Evolutionary conservation across 352 stramenopile genomes (phyloP).

Genomic region (Peronosclerospora sorghi): DNA sequence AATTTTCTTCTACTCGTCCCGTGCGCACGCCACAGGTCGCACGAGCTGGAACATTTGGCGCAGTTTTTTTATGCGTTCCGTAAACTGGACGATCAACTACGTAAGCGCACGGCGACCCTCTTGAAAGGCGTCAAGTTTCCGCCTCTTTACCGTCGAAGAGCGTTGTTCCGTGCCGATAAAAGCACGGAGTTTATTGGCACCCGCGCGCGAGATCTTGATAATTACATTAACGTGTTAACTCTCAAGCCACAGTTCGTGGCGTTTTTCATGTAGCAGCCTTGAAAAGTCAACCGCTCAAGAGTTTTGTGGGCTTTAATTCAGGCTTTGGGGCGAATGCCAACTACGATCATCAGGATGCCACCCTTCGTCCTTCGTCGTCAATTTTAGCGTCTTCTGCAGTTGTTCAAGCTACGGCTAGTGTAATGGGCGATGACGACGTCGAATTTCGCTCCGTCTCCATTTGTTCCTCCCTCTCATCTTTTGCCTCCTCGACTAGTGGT

Average conservation of each 20-base stretch:
- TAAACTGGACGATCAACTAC: conserved; percentile 72
- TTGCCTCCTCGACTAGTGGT: conserved; percentile 34
- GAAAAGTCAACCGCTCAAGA: conserved; percentile 69
- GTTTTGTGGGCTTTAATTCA: conserved; percentile 61
- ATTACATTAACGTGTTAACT: conserved; percentile 55
- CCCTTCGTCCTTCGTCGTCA: conserved; percentile 50
- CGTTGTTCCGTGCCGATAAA: conserved; percentile 56
- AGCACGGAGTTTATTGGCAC: conserved; percentile 52
- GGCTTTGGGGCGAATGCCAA: conserved; percentile 66
- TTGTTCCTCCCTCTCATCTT: conserved; percentile 48
- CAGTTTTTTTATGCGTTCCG: conserved; percentile 67
- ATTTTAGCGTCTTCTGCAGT: conserved; percentile 39
- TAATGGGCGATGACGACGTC: conserved; percentile 68
- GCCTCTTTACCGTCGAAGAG: conserved; percentile 52
- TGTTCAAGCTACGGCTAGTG: conserved; percentile 40
- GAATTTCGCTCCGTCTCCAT: conserved; percentile 70
- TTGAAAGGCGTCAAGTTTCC: conserved; percentile 83
- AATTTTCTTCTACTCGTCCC: conserved; percentile 66
- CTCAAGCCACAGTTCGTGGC: conserved; percentile 54
- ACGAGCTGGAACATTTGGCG: conserved; percentile 82
- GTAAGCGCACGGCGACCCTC: conserved; percentile 54
- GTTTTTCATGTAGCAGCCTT: conserved; percentile 63
- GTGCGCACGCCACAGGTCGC: conserved; percentile 43
- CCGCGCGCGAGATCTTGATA: conserved; percentile 60
- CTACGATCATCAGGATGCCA: conserved; percentile 49